Evolutionary conservation across 805 yeast genomes (phyloP).

Genomic region (Clavispora carvajalis): DNA sequence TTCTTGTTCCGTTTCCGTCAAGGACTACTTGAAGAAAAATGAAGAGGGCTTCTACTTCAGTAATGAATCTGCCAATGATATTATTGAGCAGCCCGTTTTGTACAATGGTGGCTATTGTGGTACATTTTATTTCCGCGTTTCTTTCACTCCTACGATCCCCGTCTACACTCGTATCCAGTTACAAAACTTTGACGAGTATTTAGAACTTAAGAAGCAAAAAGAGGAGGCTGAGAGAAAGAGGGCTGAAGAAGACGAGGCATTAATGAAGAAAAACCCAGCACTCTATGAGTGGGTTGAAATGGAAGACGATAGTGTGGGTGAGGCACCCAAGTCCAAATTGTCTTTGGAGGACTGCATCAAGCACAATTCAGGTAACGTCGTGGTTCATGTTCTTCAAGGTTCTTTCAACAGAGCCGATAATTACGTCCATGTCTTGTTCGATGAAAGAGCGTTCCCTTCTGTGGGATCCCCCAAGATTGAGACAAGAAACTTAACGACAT

Average conservation of each 20-base stretch:
- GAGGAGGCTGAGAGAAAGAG: slow-evolving; percentile 34
- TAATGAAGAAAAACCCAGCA: slow-evolving; percentile 51
- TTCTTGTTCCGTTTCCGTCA: slow-evolving; percentile 43
- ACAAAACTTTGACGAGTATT: slow-evolving; percentile 39
- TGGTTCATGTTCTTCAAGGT: slow-evolving; percentile 50
- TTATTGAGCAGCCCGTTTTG: slow-evolving; percentile 41
- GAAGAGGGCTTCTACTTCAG: slow-evolving; percentile 43
- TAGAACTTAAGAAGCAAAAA: slow-evolving; percentile 29
- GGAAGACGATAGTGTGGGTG: slow-evolving; percentile 27
- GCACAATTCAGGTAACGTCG: slow-evolving; percentile 59
- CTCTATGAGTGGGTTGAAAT: slow-evolving; percentile 62
- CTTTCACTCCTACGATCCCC: slow-evolving; percentile 63
- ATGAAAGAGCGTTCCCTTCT: slow-evolving; percentile 58
- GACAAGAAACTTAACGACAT: slow-evolving; percentile 38
- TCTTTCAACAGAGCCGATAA: slow-evolving; percentile 42
- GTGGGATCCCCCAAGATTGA: slow-evolving; percentile 46
- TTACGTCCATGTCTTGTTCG: slow-evolving; percentile 56
- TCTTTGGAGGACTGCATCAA: slow-evolving; percentile 48
- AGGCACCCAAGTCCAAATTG: slow-evolving; percentile 39
- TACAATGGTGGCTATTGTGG: slow-evolving; percentile 41
- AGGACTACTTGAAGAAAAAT: slow-evolving; percentile 45
- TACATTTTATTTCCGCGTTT: slow-evolving; percentile 45
- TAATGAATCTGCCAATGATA: slow-evolving; percentile 46
- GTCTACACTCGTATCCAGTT: slow-evolving; percentile 57
- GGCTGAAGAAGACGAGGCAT: slow-evolving; percentile 45